Base-by-base conservation (phyloP, 345 rosid genomes). In the Kandelia obovata region DNA sequence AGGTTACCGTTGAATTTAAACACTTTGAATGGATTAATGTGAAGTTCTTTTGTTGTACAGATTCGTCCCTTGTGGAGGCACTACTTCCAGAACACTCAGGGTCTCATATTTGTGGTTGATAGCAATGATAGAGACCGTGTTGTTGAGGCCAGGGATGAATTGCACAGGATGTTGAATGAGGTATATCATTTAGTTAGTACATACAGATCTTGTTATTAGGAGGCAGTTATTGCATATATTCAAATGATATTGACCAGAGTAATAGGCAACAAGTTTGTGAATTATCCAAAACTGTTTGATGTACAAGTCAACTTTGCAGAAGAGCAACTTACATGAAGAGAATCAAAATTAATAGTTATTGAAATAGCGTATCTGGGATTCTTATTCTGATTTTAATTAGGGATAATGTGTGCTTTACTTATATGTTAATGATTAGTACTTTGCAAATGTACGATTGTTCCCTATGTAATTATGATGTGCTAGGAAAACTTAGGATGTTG, bases 21-120 rank as follows among this genome's bases (percentile, higher is more conserved):
- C 58, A 23, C 5, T 39, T 3, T 43, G 49, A 56, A 23, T 0
- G 17, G 59, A 56, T 56, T 56, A 21, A 56, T 56, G 59, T 56
- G 59, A 56, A 25, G 59, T 56, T 25, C 30, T 56, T 23, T 55
- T 55, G 59, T 56, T 25, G 27, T 56, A 21, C 59, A 56, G 59
- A 56, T 56, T 56, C 59, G 59, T 56, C 59, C 59, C 30, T 56
- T 56, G 59, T 56, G 59, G 59, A 56, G 59, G 59, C 59, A 56
- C 16, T 56, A 56, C 59, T 56, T 56, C 30, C 59, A 56, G 59
- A 56, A 56, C 59, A 56, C 59, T 5, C 59, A 56, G 30, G 59
- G 59, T 23, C 59, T 56, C 28, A 56, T 56, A 9, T 56, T 56
- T 56, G 59, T 56, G 30, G 59, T 56, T 23, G 59, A 56, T 27